Percentiles rank a stretch among this genome's conserved stretches.
Conservation (phyloP, 495 filamentous ascomycete genomes). For the Mytilinidion resinicola region DNA sequence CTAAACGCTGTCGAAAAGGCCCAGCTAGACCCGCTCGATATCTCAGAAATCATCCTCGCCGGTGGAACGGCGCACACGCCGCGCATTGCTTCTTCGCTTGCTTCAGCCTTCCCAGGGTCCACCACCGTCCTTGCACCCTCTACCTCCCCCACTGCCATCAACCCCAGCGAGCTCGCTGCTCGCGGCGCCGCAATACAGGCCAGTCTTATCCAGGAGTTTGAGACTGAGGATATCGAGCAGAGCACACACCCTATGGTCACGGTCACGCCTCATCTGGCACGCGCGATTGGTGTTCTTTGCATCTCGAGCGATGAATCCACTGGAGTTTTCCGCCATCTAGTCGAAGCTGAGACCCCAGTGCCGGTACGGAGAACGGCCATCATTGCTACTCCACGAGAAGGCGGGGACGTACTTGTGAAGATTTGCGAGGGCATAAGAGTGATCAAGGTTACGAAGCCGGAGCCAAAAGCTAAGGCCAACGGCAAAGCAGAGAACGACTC, state of each 20-base stretch:
- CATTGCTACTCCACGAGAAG: conserved; percentile 63
- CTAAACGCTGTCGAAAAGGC: conserved; percentile 86
- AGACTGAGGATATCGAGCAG: conserved; percentile 87
- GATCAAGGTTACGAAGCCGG: conserved; percentile 84
- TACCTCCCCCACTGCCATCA: conserved; percentile 69
- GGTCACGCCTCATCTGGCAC: conserved; percentile 78
- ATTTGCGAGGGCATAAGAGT: conserved; percentile 78
- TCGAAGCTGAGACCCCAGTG: conserved; percentile 79
- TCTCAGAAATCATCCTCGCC: conserved; percentile 90
- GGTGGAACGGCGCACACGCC: conserved; percentile 92
- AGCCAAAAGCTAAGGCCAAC: conserved; percentile 57
- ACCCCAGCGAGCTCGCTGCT: conserved; percentile 84
- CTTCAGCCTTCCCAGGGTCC: conserved; percentile 69
- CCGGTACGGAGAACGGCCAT: conserved; percentile 78
- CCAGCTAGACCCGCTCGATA: conserved; percentile 81
- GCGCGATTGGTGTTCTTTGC: conserved; percentile 82
- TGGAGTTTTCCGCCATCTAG: conserved; percentile 68
- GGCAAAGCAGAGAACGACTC: conserved; percentile 57
- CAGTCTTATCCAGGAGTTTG: conserved; percentile 84
- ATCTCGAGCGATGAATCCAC: conserved; percentile 53
- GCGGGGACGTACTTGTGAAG: conserved; percentile 79
- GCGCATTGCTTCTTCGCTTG: conserved; percentile 71
- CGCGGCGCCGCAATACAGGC: conserved; percentile 94
- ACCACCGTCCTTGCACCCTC: conserved; percentile 78
- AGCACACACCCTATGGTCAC: conserved; percentile 94